A percentile compares a stretch with the other conserved stretches of the same genome.
Conservation (phyloP, 805 yeast genomes). For the Peterozyma xylosa region DNA sequence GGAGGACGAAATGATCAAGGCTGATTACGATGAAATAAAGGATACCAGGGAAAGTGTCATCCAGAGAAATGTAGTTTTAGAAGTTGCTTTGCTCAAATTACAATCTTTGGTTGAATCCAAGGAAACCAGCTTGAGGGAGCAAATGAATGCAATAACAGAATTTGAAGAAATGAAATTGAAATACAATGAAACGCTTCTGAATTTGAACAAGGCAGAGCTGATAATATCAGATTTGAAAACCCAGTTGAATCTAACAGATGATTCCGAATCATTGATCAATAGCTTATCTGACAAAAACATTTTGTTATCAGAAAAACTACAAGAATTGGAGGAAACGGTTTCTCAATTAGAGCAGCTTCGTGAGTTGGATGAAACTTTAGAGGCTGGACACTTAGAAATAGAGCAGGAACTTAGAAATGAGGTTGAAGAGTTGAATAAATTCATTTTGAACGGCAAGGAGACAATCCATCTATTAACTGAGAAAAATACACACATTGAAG, state of each 20-base stretch:
- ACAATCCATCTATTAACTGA: conserved; percentile 16
- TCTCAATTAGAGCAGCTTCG: conserved; percentile 42
- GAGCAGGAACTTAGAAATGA: conserved; percentile 36
- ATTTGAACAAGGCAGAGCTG: conserved; percentile 10
- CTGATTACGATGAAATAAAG: conserved; percentile 3
- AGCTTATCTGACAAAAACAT: conserved; percentile 27
- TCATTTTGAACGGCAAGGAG: conserved; percentile 9
- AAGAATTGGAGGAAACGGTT: conserved; percentile 26
- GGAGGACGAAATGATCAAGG: conserved; percentile 22
- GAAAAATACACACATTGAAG: conserved; percentile 28
- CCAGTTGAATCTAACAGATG: conserved; percentile 19
- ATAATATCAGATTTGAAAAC: conserved; percentile 18
- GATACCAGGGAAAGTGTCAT: conserved; percentile 8
- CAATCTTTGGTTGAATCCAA: conserved; percentile 1
- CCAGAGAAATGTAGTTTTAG: conserved; percentile 29
- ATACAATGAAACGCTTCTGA: conserved; percentile 7
- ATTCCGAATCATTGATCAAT: conserved; percentile 24
- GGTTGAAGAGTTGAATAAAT: conserved; percentile 19
- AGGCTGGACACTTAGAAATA: conserved; percentile 31
- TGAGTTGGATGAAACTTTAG: conserved; percentile 42
- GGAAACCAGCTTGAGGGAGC: background rate
- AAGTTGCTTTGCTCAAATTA: conserved; percentile 30
- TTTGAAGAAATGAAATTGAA: background rate
- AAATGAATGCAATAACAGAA: too few species aligned
- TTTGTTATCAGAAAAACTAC: conserved; percentile 25